Conservation (phyloP, 805 yeast genomes). For the Maudiozyma serrabonitensis region DNA sequence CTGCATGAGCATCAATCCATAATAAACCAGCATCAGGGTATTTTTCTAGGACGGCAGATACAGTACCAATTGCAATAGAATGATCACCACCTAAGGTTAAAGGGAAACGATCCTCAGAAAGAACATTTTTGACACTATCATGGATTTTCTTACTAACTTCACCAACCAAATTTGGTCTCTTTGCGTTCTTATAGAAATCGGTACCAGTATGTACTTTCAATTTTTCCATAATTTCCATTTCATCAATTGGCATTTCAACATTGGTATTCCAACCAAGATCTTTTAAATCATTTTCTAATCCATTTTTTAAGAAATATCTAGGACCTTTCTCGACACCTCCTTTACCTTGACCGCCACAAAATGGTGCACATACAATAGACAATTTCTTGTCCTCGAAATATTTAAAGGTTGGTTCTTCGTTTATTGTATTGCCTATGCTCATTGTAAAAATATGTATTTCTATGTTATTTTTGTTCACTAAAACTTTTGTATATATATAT, state of each 20-base stretch:
- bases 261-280: slow-evolving; percentile 63
- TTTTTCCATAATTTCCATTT: slow-evolving; percentile 33
- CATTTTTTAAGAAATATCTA: slow-evolving; percentile 61
- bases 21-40: slow-evolving; percentile 82
- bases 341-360: slow-evolving; percentile 92
- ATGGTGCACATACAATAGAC: slow-evolving; percentile 81
- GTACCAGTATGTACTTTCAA: slow-evolving; percentile 34
- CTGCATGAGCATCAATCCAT: slow-evolving; percentile 99
- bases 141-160: slow-evolving; percentile 58
- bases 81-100: slow-evolving; percentile 95
- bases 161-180: slow-evolving; percentile 71
- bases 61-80: slow-evolving; percentile 89
- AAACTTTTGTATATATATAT: too few relatives aligned
- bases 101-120: slow-evolving; percentile 47
- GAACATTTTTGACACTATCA: slow-evolving; percentile 45
- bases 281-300: slow-evolving; percentile 53
- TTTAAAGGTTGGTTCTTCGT: slow-evolving; percentile 34
- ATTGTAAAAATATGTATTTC: too few relatives aligned
- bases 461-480: too few relatives aligned
- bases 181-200: slow-evolving; percentile 49
- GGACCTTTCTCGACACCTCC: slow-evolving; percentile 94
- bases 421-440: neutral
- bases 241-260: slow-evolving; percentile 45
- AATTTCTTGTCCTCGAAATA: slow-evolving; percentile 38
- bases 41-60: slow-evolving; percentile 67